Conservation (phyloP, 352 stramenopile genomes). For the Phytopythium chamaehyphon region DNA sequence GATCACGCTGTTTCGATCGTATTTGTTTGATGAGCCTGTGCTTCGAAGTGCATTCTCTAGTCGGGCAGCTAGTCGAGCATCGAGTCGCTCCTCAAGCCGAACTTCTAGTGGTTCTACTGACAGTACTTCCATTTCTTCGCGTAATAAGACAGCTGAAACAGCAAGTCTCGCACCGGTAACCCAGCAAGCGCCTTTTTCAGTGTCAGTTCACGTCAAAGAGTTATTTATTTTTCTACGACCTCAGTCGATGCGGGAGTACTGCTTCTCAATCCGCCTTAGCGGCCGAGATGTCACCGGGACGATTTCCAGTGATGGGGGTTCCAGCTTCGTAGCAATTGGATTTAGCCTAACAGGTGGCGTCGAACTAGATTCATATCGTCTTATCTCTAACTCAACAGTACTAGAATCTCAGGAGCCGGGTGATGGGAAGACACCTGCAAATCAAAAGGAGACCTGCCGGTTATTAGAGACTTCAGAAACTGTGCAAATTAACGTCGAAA, state of each 20-base stretch:
- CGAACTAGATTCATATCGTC: conserved; percentile 37
- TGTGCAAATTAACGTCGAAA: conserved; percentile 38
- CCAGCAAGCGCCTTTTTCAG: not conserved
- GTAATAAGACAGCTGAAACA: not conserved
- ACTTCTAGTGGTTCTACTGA: conserved; percentile 17
- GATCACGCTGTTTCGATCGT: conserved; percentile 52
- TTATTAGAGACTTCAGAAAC: conserved; percentile 27
- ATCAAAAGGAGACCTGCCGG: conserved; percentile 34
- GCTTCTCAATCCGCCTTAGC: conserved; percentile 40
- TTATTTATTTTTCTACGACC: conserved; percentile 64
- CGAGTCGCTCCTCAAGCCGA: conserved; percentile 15
- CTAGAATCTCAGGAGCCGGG: not conserved
- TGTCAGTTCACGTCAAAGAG: conserved; percentile 40
- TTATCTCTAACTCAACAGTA: conserved; percentile 6
- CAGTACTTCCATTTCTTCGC: not conserved
- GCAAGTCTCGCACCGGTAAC: conserved; percentile 15
- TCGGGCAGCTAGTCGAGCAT: conserved; percentile 8
- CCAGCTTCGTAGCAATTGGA: conserved; percentile 22
- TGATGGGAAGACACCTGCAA: not conserved
- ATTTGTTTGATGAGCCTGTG: conserved; percentile 29
- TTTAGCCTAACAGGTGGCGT: conserved; percentile 32
- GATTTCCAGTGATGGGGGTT: conserved; percentile 33
- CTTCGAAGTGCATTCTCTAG: conserved; percentile 20
- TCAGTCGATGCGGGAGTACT: conserved; percentile 24
- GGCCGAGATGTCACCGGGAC: conserved; percentile 30